Evolutionary conservation across 2,329 filamentous ascomycete species (phyloP), one percentile per base, ranked within the genome.

Genomic region (Alternaria brassicicola): DNA sequence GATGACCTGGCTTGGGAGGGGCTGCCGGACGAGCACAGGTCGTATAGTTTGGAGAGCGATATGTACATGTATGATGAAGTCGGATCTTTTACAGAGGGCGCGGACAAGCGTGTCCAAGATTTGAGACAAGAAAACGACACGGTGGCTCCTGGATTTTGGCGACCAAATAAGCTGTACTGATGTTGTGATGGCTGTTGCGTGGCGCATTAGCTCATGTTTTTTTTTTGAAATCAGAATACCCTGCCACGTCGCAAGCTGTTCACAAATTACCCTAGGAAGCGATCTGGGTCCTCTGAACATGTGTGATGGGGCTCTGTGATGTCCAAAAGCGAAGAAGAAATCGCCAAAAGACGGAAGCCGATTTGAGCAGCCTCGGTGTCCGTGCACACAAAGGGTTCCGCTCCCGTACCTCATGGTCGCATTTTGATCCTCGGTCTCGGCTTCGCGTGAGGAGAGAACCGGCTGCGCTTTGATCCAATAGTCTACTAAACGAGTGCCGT

Each of bases 131-230:
- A 57, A 21, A 61, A 36, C 46, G 52, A 48, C 9, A 57, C 66
- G 3, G 66, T 76, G 47, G 67, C 66, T 10, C 47, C 61, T 9
- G 70, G 76, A 5, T 82, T 82, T 66, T 82, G 80, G 80, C 77
- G 75, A 63, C 79, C 79, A 12, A 75, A 82, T 62, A 78, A 63
- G 53, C 58, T 82, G 57, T 82, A 82, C 66, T 82, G 73, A 79
- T 13, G 9, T 31, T 36, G 35, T 31, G 15, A 39, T 23, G 35
- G 41, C 33, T 36, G 17, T 30, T 21, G 31, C 30, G 21, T 41
- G 23, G 35, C 26, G 28, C 26, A 26, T 41, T 39, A 19, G 33
- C 30, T 38, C 30, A 50, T 30, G 49, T 48, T 52, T 35, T 7
- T 7, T 31, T 26, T 21, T 41, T 38, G 31, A 7, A 13, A 23